Evolutionary conservation across 768 basidiomycete genomes (phyloP).

Genomic region (Kwoniella heveanensis): DNA sequence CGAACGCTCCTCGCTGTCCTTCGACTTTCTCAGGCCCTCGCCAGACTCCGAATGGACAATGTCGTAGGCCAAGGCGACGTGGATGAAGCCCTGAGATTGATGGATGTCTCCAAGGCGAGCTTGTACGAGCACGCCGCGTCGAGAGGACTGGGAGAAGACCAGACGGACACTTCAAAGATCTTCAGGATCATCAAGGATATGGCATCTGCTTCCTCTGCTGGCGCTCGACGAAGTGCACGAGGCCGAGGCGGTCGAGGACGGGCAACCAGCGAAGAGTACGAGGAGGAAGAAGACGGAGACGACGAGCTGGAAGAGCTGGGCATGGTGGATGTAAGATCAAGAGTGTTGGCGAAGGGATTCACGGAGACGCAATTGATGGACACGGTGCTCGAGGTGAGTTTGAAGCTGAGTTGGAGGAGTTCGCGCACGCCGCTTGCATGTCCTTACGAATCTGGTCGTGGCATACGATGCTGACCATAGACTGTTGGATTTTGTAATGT

Average conservation of each 20-base stretch:
- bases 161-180: slow-evolving; percentile 78
- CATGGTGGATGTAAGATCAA: slow-evolving; percentile 82
- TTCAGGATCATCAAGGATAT: slow-evolving; percentile 89
- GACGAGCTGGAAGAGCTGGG: slow-evolving; percentile 69
- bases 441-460: slow-evolving; percentile 14
- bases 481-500: neutral
- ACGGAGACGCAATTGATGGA: slow-evolving; percentile 89
- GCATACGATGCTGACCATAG: no score
- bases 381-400: slow-evolving; percentile 74
- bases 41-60: slow-evolving; percentile 82
- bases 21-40: slow-evolving; percentile 90
- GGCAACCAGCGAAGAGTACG: slow-evolving; percentile 54
- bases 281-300: slow-evolving; percentile 66
- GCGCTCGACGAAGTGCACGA: neutral
- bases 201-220: slow-evolving; percentile 57
- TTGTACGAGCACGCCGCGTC: slow-evolving; percentile 62
- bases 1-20: slow-evolving; percentile 93
- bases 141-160: slow-evolving; percentile 74
- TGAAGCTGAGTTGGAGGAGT: no score
- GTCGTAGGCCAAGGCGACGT: slow-evolving; percentile 82
- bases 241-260: slow-evolving; percentile 15
- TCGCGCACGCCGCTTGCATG: neutral
- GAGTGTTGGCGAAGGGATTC: slow-evolving; percentile 82
- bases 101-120: slow-evolving; percentile 95
- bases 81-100: slow-evolving; percentile 92